Conservation (phyloP, 2,329 filamentous ascomycete species). For the Leptodontidium sp. region DNA sequence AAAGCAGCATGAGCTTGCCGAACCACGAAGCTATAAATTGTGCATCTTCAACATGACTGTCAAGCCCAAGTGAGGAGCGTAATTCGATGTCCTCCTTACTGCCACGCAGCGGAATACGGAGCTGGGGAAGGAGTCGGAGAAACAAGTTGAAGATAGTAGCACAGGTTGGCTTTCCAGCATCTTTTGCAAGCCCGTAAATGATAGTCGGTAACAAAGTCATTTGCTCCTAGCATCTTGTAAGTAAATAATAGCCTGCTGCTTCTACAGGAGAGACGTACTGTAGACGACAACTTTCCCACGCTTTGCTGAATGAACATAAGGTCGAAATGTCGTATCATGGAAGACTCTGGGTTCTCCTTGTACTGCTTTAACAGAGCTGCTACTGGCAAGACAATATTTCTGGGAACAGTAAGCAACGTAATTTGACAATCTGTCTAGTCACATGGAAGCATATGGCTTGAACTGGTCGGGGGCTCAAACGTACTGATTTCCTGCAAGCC, state of each 20-base stretch:
- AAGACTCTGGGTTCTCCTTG: constrained; percentile 73
- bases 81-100: constrained; percentile 79
- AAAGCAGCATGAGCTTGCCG: constrained; percentile 77
- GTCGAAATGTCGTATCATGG: constrained; percentile 87
- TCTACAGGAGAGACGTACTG: constrained; percentile 47
- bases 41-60: constrained; percentile 69
- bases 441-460: constrained; percentile 1
- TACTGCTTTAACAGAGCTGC: constrained; percentile 87
- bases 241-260: constrained; percentile 1
- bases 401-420: constrained; percentile 26
- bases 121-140: constrained; percentile 75
- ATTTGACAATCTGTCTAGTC: not conserved
- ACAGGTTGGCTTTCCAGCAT: constrained; percentile 60
- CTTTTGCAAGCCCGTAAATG: constrained; percentile 70
- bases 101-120: constrained; percentile 77
- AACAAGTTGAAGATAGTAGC: constrained; percentile 83
- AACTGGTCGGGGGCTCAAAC: constrained; percentile 17
- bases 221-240: constrained; percentile 61
- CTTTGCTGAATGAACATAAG: constrained; percentile 90
- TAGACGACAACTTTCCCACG: constrained; percentile 64
- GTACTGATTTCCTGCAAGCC: constrained; percentile 49
- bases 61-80: constrained; percentile 70
- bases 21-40: constrained; percentile 78
- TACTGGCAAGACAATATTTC: constrained; percentile 79
- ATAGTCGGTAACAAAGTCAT: constrained; percentile 76